Percentiles rank a stretch among this genome's conserved stretches.
Conservation (phyloP, 306 rosid genomes). For the Dicorynia guianensis region DNA sequence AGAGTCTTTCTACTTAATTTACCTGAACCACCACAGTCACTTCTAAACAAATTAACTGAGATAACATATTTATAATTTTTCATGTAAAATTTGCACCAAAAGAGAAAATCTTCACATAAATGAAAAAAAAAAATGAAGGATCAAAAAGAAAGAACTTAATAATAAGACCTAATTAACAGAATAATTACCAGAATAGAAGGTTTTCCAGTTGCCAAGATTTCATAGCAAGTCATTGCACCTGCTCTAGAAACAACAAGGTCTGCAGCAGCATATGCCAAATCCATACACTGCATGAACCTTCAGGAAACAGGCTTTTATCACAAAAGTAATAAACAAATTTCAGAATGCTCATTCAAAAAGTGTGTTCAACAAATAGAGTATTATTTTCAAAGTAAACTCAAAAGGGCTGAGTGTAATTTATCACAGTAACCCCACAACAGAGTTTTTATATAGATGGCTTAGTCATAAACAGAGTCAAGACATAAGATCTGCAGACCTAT, state of each 20-base stretch:
- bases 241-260: constrained; percentile 82
- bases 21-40: constrained; percentile 13
- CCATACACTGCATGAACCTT: constrained; percentile 85
- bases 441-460: neutral
- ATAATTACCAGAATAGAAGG: constrained; percentile 80
- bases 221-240: constrained; percentile 87
- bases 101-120: neutral
- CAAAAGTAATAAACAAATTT: neutral
- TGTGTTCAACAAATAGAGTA: too few species aligned
- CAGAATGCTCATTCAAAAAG: constrained; percentile 19
- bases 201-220: constrained; percentile 80
- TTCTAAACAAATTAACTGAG: neutral
- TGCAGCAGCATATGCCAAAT: constrained; percentile 77
- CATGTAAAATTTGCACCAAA: too few species aligned
- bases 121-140: neutral
- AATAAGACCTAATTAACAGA: constrained; percentile 54
- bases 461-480: too few species aligned
- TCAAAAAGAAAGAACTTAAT: neutral
- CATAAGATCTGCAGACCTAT: too few species aligned
- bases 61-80: neutral
- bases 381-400: neutral
- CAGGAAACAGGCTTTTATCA: constrained; percentile 19
- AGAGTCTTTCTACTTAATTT: neutral
- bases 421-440: neutral
- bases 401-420: neutral